Base-by-base conservation (phyloP, 2,329 filamentous ascomycete species). In the Trichoderma simmonsii region DNA sequence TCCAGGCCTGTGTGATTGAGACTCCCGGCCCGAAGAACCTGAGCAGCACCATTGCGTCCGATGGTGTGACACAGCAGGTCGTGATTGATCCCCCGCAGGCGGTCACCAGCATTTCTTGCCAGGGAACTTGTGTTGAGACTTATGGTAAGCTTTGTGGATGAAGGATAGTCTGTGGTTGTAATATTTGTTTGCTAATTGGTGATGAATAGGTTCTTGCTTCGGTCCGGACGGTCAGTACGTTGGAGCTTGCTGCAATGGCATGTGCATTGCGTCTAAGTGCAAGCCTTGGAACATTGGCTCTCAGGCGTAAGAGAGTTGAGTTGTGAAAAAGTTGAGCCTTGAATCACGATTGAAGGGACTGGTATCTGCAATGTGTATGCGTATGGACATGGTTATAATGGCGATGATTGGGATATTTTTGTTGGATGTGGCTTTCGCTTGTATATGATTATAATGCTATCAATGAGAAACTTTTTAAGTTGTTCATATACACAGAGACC, bases 21-120 rank as follows among this genome's bases (percentile, higher is more conserved):
- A 84, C 83, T 0, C 72, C 77, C 8, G 71, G 78, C 8, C 48
- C 57, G 7, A 78, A 80, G 74, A 76, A 81, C 0, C 78, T 83
- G 5, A 77, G 77, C 26, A 73, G 72, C 34, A 54, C 63, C 14
- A 73, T 76, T 32, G 74, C 77, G 14, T 66, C 72, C 14, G 74
- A 75, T 18, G 76, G 77, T 68, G 82, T 82, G 11, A 73, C 79
- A 18, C 79, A 82, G 74, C 81, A 83, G 71, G 78, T 87, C 26
- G 76, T 81, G 9, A 79, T 87, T 28, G 82, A 83, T 0, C 84
- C 85, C 26, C 83, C 85, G 4, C 80, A 83, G 76, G 81, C 82
- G 4, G 80, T 87, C 66, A 77, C 77, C 6, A 79, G 78, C 15
- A 83, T 86, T 26, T 82, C 79, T 74, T 86, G 85, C 77, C 74